Conservation (phyloP, 495 filamentous ascomycete species). For the Neurospora intermedia region DNA sequence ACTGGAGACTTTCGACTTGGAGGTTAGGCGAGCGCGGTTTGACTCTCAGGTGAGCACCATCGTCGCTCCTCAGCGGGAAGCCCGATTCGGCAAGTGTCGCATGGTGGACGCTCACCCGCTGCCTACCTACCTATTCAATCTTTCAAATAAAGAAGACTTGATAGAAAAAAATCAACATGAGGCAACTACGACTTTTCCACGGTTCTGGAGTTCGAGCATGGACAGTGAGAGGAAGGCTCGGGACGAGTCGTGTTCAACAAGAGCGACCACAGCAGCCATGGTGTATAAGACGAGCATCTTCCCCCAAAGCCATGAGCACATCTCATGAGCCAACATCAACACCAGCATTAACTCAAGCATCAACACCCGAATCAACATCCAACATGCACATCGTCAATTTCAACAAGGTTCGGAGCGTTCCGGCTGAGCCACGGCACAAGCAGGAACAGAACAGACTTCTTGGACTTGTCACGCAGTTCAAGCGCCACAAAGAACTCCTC, state of each 20-base stretch:
- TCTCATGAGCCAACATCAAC: neutral
- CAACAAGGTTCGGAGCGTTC: neutral
- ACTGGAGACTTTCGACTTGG: neutral
- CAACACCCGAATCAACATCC: neutral
- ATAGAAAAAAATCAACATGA: neutral
- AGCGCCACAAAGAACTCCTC: conserved; percentile 27
- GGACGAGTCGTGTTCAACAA: neutral
- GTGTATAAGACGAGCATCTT: neutral
- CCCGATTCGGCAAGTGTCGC: neutral
- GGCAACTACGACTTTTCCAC: neutral
- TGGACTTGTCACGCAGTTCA: neutral
- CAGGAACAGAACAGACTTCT: neutral
- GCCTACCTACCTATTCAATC: neutral
- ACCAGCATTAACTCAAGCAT: neutral
- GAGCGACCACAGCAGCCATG: neutral
- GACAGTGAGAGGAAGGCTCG: neutral
- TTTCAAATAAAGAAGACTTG: neutral
- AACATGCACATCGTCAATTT: neutral
- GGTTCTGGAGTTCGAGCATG: neutral
- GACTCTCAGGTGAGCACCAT: neutral
- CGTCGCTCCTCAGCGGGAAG: neutral
- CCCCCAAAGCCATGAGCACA: neutral
- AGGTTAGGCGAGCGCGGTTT: neutral
- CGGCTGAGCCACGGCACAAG: neutral
- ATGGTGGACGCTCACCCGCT: neutral